A percentile compares a stretch with the other conserved stretches of the same genome.
Evolutionary conservation across 352 stramenopile species (phyloP).

Genomic region (Globisporangium cederbergense): DNA sequence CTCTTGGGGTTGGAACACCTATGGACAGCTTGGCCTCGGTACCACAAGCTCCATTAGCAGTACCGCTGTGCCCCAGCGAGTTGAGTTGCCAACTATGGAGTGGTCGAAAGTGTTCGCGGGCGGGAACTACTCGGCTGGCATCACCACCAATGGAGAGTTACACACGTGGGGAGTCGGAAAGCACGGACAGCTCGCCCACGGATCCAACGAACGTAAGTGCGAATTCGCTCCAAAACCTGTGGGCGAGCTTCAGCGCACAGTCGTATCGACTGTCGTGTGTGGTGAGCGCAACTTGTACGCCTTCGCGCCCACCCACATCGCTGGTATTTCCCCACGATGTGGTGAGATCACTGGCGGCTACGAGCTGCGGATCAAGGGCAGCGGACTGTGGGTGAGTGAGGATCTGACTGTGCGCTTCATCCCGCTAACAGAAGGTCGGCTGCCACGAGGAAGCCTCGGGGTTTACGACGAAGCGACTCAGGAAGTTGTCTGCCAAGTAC

Average conservation of each 20-base stretch:
- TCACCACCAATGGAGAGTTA: conserved; percentile 32
- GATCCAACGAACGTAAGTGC: conserved; percentile 2
- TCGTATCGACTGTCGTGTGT: conserved; percentile 49
- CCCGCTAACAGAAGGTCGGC: conserved; percentile 45
- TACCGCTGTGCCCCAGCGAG: conserved; percentile 16
- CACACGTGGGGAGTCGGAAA: conserved; percentile 57
- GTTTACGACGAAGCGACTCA: conserved; percentile 30
- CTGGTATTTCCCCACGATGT: conserved; percentile 36
- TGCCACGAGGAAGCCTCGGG: conserved; percentile 48
- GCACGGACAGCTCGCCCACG: conserved; percentile 53
- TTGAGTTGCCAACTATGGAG: conserved; percentile 18
- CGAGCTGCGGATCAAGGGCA: conserved; percentile 55
- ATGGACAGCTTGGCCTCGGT: conserved; percentile 74
- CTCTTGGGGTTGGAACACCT: conserved; percentile 79
- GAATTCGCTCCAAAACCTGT: conserved; percentile 40
- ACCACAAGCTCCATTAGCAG: conserved; percentile 17
- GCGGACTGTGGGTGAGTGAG: conserved; percentile 75
- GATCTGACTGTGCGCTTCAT: conserved; percentile 79
- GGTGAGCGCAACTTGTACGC: conserved; percentile 41
- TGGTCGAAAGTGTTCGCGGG: conserved; percentile 61
- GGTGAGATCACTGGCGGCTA: conserved; percentile 58
- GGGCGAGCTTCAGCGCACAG: conserved; percentile 28
- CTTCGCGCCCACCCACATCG: conserved; percentile 60
- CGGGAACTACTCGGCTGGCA: conserved; percentile 54
- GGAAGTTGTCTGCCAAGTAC: conserved; percentile 62